A percentile compares a stretch with the other conserved stretches of the same genome.
Conservation (phyloP, 306 rosid genomes). For the Trifolium repens region DNA sequence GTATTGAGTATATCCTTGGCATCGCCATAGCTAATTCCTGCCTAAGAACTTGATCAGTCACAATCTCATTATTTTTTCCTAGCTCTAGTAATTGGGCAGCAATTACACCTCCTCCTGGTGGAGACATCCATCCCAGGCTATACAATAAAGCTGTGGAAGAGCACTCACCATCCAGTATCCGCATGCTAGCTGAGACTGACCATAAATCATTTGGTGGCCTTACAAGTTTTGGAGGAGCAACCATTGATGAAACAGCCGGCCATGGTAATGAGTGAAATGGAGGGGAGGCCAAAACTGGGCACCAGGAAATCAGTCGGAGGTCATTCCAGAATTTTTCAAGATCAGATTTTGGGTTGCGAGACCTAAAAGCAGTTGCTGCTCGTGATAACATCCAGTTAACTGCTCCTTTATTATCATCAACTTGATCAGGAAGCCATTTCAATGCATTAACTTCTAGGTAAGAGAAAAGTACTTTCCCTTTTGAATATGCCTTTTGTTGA, state of each 20-base stretch:
- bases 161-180: slow-evolving; percentile 88
- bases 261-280: slow-evolving; percentile 88
- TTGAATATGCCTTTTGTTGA: slow-evolving; percentile 76
- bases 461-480: slow-evolving; percentile 84
- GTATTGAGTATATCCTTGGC: slow-evolving; percentile 90
- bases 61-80: slow-evolving; percentile 90
- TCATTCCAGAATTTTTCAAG: slow-evolving; percentile 89
- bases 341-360: slow-evolving; percentile 69
- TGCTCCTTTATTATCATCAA: slow-evolving; percentile 65
- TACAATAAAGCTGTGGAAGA: slow-evolving; percentile 81
- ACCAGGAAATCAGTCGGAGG: slow-evolving; percentile 84
- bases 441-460: slow-evolving; percentile 91
- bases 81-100: slow-evolving; percentile 97
- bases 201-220: slow-evolving; percentile 78
- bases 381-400: slow-evolving; percentile 78
- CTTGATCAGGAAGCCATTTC: slow-evolving; percentile 83
- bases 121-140: slow-evolving; percentile 87
- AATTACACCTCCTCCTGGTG: slow-evolving; percentile 93
- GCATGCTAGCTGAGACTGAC: slow-evolving; percentile 98
- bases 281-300: slow-evolving; percentile 78
- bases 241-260: slow-evolving; percentile 86
- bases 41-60: slow-evolving; percentile 83
- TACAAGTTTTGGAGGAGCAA: slow-evolving; percentile 97
- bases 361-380: slow-evolving; percentile 75
- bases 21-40: slow-evolving; percentile 88